Evolutionary conservation across 1,284 basidiomycete genomes (phyloP).

Genomic region (Chalciporus sp.): DNA sequence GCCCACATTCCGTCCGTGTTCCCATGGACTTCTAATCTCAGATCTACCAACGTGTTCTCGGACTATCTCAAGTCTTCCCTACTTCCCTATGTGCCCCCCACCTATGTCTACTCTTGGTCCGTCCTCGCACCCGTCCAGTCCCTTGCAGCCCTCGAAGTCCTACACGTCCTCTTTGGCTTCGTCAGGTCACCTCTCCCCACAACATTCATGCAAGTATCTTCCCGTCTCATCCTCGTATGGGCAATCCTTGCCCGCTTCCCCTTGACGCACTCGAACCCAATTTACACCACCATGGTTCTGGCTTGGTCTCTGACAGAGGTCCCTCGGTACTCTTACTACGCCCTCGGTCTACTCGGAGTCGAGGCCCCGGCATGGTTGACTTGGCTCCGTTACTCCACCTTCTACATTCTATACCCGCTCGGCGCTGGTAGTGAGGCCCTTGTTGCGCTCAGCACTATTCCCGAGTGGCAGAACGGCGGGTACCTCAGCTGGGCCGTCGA

Average conservation of each 20-base stretch:
- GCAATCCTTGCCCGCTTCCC: conserved; percentile 50
- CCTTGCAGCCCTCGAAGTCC: conserved; percentile 78
- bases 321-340: conserved; percentile 92
- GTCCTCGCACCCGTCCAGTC: conserved; percentile 79
- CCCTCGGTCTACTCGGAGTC: conserved; percentile 61
- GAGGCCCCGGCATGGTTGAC: conserved; percentile 43
- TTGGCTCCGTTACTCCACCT: conserved; percentile 86
- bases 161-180: conserved; percentile 81
- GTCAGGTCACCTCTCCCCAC: conserved; percentile 87
- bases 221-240: conserved; percentile 89
- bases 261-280: conserved; percentile 74
- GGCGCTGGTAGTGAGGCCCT: conserved; percentile 92
- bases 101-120: conserved; percentile 60
- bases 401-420: conserved; percentile 90
- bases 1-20: conserved; percentile 7
- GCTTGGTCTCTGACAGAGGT: conserved; percentile 95
- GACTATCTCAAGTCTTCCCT: conserved; percentile 34
- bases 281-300: conserved; percentile 90
- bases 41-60: conserved; percentile 25
- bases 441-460: conserved; percentile 80
- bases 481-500: conserved; percentile 48
- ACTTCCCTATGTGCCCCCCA: conserved; percentile 48
- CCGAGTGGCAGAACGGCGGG: conserved; percentile 41
- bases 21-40: neutral
- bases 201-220: conserved; percentile 85